Evolutionary conservation across 768 basidiomycete genomes (phyloP).

Genomic region (Trametes cingulata): DNA sequence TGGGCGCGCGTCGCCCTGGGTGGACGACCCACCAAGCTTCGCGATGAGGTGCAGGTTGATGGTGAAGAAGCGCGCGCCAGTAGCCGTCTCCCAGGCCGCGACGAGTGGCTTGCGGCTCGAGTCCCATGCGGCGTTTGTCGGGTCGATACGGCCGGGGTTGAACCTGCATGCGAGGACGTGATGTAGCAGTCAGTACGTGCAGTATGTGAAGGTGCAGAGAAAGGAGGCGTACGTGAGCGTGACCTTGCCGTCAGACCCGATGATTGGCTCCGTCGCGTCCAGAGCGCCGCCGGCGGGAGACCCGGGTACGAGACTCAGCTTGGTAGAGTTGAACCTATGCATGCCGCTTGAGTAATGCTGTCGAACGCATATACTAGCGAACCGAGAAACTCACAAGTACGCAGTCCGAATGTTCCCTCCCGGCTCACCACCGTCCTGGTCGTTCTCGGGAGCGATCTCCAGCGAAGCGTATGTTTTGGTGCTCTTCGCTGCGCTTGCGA

Average conservation of each 20-base stretch:
- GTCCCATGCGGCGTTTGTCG: constrained; percentile 54
- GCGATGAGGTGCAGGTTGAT: constrained; percentile 60
- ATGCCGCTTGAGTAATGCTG: neutral
- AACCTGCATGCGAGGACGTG: constrained; percentile 40
- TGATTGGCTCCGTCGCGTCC: constrained; percentile 44
- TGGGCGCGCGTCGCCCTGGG: constrained; percentile 56
- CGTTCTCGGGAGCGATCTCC: constrained; percentile 51
- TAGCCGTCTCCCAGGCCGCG: constrained; percentile 51
- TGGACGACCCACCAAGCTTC: constrained; percentile 49
- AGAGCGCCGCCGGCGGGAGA: constrained; percentile 50
- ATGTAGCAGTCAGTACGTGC: neutral
- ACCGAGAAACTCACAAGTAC: constrained; percentile 42
- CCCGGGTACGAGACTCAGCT: constrained; percentile 46
- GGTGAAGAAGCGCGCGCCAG: constrained; percentile 50
- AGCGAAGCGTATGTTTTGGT: constrained; percentile 48
- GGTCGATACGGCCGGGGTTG: constrained; percentile 65
- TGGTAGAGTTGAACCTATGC: constrained; percentile 47
- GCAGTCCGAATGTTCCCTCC: constrained; percentile 68
- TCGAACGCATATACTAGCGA: neutral
- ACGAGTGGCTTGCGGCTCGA: constrained; percentile 59
- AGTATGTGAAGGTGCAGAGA: neutral
- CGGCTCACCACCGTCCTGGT: constrained; percentile 56
- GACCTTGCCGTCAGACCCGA: constrained; percentile 35
- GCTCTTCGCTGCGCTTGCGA: constrained; percentile 34
- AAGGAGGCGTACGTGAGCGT: constrained; percentile 42